phyloP scores from a whole-genome alignment of 257 asterid species.

The Nicotiana paniculata region DNA sequence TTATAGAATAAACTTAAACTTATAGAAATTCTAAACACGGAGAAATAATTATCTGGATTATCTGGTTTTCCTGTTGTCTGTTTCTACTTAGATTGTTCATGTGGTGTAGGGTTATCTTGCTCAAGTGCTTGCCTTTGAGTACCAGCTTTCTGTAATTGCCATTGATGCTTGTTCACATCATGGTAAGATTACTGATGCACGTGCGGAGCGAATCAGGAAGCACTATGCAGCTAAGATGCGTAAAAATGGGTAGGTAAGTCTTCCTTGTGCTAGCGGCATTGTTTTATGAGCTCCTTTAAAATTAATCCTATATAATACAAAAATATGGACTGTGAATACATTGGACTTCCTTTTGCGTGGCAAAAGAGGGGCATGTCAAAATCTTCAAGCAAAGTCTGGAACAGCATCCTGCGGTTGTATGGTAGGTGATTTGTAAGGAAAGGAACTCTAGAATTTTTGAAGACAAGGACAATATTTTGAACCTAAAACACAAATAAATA shows the following conservation, averaged over 20 bases:
- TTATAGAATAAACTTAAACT: neutral
- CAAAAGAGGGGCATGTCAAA: too few relatives aligned
- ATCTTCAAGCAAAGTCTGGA: too few relatives aligned
- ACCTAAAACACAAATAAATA: too few relatives aligned
- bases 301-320: neutral
- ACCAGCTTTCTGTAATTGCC: slow-evolving; percentile 73
- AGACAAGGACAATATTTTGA: too few relatives aligned
- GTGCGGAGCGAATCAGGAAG: slow-evolving; percentile 71
- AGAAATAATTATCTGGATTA: neutral
- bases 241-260: slow-evolving; percentile 41
- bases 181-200: slow-evolving; percentile 70
- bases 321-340: too few relatives aligned
- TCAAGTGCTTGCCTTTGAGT: slow-evolving; percentile 85
- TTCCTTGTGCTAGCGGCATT: neutral
- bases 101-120: slow-evolving; percentile 75
- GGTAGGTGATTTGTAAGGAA: too few relatives aligned
- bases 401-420: too few relatives aligned
- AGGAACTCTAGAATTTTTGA: too few relatives aligned
- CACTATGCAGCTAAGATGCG: slow-evolving; percentile 61
- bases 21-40: neutral
- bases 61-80: neutral
- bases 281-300: neutral
- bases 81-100: neutral
- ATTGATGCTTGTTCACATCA: slow-evolving; percentile 89
- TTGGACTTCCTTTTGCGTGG: too few relatives aligned